Evolutionary conservation across 2,329 filamentous ascomycete genomes (phyloP).

Genomic region (Exophiala sp.): DNA sequence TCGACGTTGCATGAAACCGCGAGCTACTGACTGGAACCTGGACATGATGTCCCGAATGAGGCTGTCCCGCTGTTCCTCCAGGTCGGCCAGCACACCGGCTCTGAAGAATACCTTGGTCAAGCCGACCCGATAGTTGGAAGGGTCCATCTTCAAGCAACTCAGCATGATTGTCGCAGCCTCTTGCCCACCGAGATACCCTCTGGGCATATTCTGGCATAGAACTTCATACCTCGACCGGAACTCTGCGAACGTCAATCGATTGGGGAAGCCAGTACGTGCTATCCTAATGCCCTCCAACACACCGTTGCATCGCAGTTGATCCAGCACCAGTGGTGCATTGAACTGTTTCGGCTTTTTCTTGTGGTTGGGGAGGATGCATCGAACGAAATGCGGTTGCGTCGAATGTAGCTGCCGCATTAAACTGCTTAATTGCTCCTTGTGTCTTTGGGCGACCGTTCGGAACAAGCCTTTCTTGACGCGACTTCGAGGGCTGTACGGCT

Average conservation of each 20-base stretch:
- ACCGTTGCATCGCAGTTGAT: conserved; percentile 97
- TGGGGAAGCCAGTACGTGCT: conserved; percentile 92
- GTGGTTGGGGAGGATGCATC: conserved; percentile 96
- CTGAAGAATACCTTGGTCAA: conserved; percentile 98
- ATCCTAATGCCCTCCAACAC: conserved; percentile 98
- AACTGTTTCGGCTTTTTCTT: conserved; percentile 95
- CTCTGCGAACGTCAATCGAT: conserved; percentile 83
- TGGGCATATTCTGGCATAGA: conserved; percentile 79
- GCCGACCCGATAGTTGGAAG: conserved; percentile 81
- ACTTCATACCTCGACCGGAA: conserved; percentile 96
- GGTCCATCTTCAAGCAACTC: conserved; percentile 79
- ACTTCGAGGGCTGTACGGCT: conserved; percentile 59
- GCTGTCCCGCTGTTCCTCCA: conserved; percentile 91
- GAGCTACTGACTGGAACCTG: conserved; percentile 82
- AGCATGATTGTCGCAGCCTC: conserved; percentile 78
- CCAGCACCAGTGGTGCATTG: conserved; percentile 82
- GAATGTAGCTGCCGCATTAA: conserved; percentile 91
- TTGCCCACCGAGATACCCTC: conserved; percentile 86
- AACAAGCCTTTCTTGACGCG: conserved; percentile 96
- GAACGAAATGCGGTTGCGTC: conserved; percentile 96
- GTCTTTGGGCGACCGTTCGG: conserved; percentile 89
- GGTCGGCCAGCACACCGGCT: conserved; percentile 86
- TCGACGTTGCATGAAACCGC: conserved; percentile 82
- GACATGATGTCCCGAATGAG: conserved; percentile 92
- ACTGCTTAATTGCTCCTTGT: conserved; percentile 97